Base-by-base conservation (phyloP, 1,139 yeast species). In the Candida smagusa region DNA sequence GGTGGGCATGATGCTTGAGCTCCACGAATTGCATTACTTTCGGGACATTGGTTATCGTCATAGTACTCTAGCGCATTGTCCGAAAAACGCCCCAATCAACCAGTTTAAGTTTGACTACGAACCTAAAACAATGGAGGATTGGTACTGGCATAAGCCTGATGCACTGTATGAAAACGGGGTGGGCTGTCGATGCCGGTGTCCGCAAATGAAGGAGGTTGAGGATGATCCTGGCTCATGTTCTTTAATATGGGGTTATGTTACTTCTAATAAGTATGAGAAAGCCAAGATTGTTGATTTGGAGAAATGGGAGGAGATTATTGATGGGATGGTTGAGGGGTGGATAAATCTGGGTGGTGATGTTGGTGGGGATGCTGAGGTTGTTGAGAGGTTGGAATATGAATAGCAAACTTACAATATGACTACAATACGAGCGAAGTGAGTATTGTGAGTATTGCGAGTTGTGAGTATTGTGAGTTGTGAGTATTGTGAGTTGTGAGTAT, bases 111-210 rank as follows among this genome's bases (percentile, higher is more conserved):
- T 79, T 47, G 41, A 50, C 7, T 64, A 68, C 7, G 33, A 36
- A 6, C 43, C 43, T 48, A 49, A 29, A 48, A 49, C 22, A 34
- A 40, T 46, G 27, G 49, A 67, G 44, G 69, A 65, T 43, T 41
- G 44, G 24, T 49, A 49, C 30, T 70, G 79, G 74, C n/a, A 31
- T 9, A 52, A 56, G 9, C 68, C 72, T 22, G 88, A 84, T 49
- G 48, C 50, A 7, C 74, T 74, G 2, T 50, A 50, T 27, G 54
- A 52, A 16, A 43, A 73, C 42, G 95, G 95, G 0, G 79, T 81
- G 4, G 96, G 97, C 1, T 89, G 97, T 57, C 67, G 96, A 34
- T 89, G 97, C 59, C 70, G 76, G 45, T 89, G 97, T 61, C 95
- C 95, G 3, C 41, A 40, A 9, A 67, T 65, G 37, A 48, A 47